A percentile compares a stretch with the other conserved stretches of the same genome.
These are phyloP conservation scores for Inga leiocalycina DNA, from an alignment of 306 rosid species.

Conservation along the genomic window DNA sequence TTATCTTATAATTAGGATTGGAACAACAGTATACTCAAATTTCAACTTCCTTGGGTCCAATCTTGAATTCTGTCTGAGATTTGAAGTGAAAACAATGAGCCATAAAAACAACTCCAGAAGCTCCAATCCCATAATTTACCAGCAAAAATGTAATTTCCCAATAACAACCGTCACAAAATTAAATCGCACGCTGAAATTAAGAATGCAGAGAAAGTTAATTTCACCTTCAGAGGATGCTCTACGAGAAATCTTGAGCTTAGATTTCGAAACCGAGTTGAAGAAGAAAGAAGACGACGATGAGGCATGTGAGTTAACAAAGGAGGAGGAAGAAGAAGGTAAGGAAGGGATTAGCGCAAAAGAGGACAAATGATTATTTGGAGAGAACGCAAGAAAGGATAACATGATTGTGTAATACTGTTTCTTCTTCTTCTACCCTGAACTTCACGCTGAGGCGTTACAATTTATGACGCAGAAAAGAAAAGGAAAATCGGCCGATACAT, in stretches of 20 bases:
- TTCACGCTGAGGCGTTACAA: not conserved
- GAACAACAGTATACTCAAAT: too few relatives aligned
- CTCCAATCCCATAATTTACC: conserved; percentile 12
- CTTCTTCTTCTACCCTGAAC: not conserved
- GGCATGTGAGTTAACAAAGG: conserved; percentile 21
- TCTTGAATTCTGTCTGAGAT: not conserved
- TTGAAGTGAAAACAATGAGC: not conserved
- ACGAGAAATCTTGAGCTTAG: conserved; percentile 42
- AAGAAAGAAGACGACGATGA: conserved; percentile 33
- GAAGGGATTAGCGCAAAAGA: conserved; percentile 29
- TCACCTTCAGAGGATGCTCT: conserved; percentile 71
- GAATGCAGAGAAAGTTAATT: conserved; percentile 25
- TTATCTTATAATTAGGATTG: too few relatives aligned
- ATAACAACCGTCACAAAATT: not conserved
- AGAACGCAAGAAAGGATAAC: conserved; percentile 50
- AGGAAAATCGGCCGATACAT: too few relatives aligned
- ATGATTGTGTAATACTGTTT: conserved; percentile 24
- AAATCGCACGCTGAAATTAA: conserved; percentile 3
- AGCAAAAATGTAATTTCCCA: not conserved
- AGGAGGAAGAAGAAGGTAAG: conserved; percentile 23
- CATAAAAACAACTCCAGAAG: not conserved
- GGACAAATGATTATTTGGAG: conserved; percentile 31
- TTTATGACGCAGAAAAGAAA: too few relatives aligned
- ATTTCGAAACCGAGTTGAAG: conserved; percentile 29
- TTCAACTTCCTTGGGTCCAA: not conserved